Base-by-base conservation (phyloP, 768 basidiomycete species). In the Naganishia antarctica region DNA sequence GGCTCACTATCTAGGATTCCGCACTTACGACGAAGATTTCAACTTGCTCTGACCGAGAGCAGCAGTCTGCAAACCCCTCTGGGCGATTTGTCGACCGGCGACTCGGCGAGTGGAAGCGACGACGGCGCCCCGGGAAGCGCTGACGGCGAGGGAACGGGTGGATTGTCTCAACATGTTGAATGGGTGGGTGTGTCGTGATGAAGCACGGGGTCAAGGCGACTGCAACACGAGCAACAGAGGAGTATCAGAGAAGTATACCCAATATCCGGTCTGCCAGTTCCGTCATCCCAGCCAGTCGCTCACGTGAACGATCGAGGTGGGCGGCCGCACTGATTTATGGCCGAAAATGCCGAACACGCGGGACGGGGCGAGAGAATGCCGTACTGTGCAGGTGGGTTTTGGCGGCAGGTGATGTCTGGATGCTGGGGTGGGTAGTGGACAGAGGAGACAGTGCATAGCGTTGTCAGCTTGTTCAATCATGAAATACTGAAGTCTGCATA, bases 111-210 rank as follows among this genome's bases (percentile, higher is more conserved):
- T 48, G 26, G 63, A 46, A 23, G 51, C 53, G 45, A 45, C 53
- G 45, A 45, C 53, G 12, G 40, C 45, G 51, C 50, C 34, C 4
- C 64, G 64, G 25, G 64, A 51, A 13, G 64, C 41, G 47, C 18
- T 37, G 31, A 49, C 60, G 40, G 46, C 43, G 48, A 66, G 50
- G 16, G 60, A 53, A 23, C 65, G 48, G 26, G 65, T 23, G 18
- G 65, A 46, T 18, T 49, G 50, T 31, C 65, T 41, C 28, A 66
- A 50, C 65, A 66, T 66, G 65, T 25, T 57, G 49, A 37, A 31
- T 60, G 37, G 12, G 34, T 16, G 7, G 28, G 40, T 28, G 43
- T 45, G 29, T 40, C 0, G 41, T 21, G 43, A 57, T 29, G 43
- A 11, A 44, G 43, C 43, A 44, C 23, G 44, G 12, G 13, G 41